Conservation (phyloP, 2,329 filamentous ascomycete species). For the Aspergillus sp. region DNA sequence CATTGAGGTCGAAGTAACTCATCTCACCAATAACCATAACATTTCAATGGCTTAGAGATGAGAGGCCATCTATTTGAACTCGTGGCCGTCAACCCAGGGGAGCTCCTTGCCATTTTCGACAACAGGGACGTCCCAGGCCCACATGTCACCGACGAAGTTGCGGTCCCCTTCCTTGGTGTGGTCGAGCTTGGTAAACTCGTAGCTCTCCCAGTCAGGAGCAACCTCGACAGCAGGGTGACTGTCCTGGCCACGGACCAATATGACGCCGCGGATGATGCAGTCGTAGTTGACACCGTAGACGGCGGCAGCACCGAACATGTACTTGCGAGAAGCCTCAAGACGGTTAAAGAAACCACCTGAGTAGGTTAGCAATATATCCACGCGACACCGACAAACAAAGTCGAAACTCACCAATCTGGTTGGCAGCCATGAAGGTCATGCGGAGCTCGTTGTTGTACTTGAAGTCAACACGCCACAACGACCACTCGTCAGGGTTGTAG, state of each 20-base stretch:
- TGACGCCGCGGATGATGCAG: constrained; percentile 86
- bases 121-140: constrained; percentile 85
- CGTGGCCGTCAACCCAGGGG: constrained; percentile 83
- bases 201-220: constrained; percentile 94
- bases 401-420: constrained; percentile 65
- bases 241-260: constrained; percentile 89
- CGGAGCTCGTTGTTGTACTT: constrained; percentile 99
- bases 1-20: not conserved
- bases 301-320: constrained; percentile 81
- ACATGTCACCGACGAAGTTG: constrained; percentile 76
- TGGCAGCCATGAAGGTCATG: constrained; percentile 96
- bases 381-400: not conserved
- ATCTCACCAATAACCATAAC: not conserved
- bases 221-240: constrained; percentile 83
- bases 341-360: constrained; percentile 86
- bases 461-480: constrained; percentile 88
- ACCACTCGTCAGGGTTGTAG: constrained; percentile 89
- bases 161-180: constrained; percentile 74
- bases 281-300: constrained; percentile 86
- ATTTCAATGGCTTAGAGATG: not conserved
- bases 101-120: constrained; percentile 78
- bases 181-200: constrained; percentile 95
- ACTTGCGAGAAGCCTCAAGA: constrained; percentile 96
- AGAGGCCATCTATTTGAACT: constrained; percentile 76
- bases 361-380: constrained; percentile 7